Percentiles rank a stretch among this genome's conserved stretches.
Evolutionary conservation across 345 rosid species (phyloP).

Genomic region (Hibiscus trionum): DNA sequence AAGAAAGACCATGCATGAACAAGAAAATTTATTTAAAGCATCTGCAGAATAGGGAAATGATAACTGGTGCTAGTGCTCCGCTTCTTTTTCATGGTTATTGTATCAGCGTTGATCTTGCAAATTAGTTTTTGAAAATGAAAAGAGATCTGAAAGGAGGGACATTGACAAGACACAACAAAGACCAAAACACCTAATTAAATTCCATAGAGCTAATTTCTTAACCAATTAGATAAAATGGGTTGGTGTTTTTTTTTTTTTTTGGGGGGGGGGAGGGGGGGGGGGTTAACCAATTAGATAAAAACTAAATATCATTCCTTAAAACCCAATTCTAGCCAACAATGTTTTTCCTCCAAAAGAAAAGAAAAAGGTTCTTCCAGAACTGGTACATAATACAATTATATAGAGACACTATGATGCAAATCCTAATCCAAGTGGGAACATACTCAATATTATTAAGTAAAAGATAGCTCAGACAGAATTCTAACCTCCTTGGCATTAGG

Average conservation of each 20-base stretch:
- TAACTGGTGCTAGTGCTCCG: not conserved
- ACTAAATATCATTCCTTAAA: too few relatives aligned
- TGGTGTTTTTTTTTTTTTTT: too few relatives aligned
- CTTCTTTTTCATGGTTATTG: not conserved
- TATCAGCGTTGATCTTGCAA: not conserved
- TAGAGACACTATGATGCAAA: not conserved
- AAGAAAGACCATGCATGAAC: not conserved
- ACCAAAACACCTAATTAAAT: not conserved
- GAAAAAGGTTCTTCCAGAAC: too few relatives aligned
- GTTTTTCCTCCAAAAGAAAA: too few relatives aligned
- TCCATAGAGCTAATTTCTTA: not conserved
- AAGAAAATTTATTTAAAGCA: not conserved
- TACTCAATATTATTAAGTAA: not conserved
- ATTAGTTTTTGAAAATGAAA: not conserved
- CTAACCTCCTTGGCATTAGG: constrained; percentile 77
- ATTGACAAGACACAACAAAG: not conserved
- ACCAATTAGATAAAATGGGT: not conserved
- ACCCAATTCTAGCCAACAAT: too few relatives aligned
- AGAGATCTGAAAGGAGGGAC: not conserved
- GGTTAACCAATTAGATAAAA: too few relatives aligned
- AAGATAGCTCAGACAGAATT: constrained; percentile 9
- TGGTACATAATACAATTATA: not conserved
- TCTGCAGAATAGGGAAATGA: not conserved
- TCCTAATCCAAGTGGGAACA: not conserved
- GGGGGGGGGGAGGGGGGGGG: too few relatives aligned